A percentile compares a stretch with the other conserved stretches of the same genome.
phyloP scores from a whole-genome alignment of 129 eudicot genomes.

The Lactuca sativa region DNA sequence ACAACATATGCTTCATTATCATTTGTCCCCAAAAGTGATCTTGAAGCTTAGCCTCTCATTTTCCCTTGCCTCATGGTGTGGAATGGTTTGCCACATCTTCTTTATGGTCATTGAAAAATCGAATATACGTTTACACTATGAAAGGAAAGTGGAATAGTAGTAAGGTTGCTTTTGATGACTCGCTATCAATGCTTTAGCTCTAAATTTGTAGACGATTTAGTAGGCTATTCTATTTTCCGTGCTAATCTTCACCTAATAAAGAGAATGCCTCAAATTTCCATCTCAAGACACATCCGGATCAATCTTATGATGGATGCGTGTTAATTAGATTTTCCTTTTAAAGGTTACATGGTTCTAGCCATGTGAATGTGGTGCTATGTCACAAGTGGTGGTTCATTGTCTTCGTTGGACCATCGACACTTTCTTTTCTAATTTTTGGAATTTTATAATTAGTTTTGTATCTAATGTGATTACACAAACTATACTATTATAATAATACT shows the following conservation, averaged over 20 bases:
- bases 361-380: not conserved
- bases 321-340: not conserved
- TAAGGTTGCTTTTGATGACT: not conserved
- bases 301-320: constrained; percentile 6
- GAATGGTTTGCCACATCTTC: not conserved
- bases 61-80: not conserved
- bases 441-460: too few species aligned
- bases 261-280: not conserved
- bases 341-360: not conserved
- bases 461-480: too few species aligned
- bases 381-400: not conserved
- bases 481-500: too few species aligned
- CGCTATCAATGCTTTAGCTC: not conserved
- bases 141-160: too few species aligned
- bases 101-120: not conserved
- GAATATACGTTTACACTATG: not conserved
- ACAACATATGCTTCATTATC: not conserved
- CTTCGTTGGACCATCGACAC: not conserved
- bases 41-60: too few species aligned
- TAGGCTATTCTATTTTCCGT: not conserved
- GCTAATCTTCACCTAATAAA: not conserved
- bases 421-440: too few species aligned
- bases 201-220: not conserved
- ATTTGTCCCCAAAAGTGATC: not conserved
- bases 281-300: not conserved